These are phyloP conservation scores for Ceratocystis eucalypticola DNA, from an alignment of 2,329 filamentous ascomycete genomes.

Conservation along the genomic window DNA sequence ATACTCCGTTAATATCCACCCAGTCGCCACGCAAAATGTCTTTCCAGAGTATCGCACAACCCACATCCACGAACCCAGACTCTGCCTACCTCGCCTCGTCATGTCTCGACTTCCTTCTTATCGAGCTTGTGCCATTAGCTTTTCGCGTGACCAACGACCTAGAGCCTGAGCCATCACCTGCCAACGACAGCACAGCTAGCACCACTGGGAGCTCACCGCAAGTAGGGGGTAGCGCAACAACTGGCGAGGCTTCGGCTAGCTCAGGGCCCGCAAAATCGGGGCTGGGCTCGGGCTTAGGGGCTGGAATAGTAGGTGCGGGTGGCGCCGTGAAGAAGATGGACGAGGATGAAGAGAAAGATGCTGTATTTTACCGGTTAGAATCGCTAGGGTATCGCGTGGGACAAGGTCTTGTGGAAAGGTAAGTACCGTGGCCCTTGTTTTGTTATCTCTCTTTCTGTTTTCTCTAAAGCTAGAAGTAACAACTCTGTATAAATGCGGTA, in stretches of 20 bases:
- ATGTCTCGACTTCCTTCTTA: conserved; percentile 85
- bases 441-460: too few relatives aligned
- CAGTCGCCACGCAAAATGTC: conserved; percentile 41
- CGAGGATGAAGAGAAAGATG: conserved; percentile 72
- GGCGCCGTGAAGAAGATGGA: conserved; percentile 35
- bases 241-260: conserved; percentile 16
- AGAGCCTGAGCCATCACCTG: conserved; percentile 34
- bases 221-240: conserved; percentile 21
- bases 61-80: conserved; percentile 53
- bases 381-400: conserved; percentile 81
- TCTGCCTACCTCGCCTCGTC: conserved; percentile 69
- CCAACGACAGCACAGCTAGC: conserved; percentile 20
- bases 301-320: conserved; percentile 19
- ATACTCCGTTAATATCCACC: background rate
- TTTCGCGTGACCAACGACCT: conserved; percentile 71
- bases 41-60: conserved; percentile 56
- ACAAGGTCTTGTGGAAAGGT: conserved; percentile 84
- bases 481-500: too few relatives aligned
- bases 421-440: conserved; percentile 17
- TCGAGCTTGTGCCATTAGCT: conserved; percentile 90
- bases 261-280: conserved; percentile 20
- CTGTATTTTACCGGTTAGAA: conserved; percentile 74
- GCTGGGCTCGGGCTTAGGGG: background rate
- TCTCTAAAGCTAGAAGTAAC: too few relatives aligned
- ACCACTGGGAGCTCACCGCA: conserved; percentile 2